A percentile compares a stretch with the other conserved stretches of the same genome.
Conservation (phyloP, 768 basidiomycete genomes). For the Tricholomella constricta region DNA sequence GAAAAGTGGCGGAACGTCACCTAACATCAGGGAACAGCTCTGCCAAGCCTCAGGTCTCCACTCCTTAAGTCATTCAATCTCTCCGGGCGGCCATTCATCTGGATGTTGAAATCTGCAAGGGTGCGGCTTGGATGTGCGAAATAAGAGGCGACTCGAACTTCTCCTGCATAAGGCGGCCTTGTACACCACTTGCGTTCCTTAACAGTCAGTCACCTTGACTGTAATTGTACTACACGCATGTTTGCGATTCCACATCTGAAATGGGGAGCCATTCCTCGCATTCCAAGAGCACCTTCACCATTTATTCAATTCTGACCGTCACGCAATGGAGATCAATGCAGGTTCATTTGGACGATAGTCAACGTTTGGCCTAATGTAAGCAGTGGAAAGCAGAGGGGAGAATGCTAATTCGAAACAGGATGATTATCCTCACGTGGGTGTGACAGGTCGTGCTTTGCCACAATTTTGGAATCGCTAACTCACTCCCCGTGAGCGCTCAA, state of each 20-base stretch:
- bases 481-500: no score
- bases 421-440: background rate
- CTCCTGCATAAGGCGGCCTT: conserved; percentile 16
- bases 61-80: conserved; percentile 13
- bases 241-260: conserved; percentile 18
- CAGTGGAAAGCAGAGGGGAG: background rate
- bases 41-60: background rate
- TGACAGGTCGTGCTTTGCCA: conserved; percentile 6
- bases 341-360: conserved; percentile 4
- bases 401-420: background rate
- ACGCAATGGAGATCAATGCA: conserved; percentile 6
- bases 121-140: conserved; percentile 23
- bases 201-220: background rate
- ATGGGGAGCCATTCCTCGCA: conserved; percentile 12
- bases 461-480: no score
- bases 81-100: conserved; percentile 24
- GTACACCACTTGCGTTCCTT: conserved; percentile 1
- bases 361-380: background rate
- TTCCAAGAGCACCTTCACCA: conserved; percentile 1
- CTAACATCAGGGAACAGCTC: background rate
- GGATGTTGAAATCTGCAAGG: conserved; percentile 25
- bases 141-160: conserved; percentile 20
- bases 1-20: no score
- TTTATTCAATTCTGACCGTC: background rate
- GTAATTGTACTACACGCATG: conserved; percentile 13